Evolutionary conservation across 768 basidiomycete genomes (phyloP).

Genomic region (Boletus subparvulus): DNA sequence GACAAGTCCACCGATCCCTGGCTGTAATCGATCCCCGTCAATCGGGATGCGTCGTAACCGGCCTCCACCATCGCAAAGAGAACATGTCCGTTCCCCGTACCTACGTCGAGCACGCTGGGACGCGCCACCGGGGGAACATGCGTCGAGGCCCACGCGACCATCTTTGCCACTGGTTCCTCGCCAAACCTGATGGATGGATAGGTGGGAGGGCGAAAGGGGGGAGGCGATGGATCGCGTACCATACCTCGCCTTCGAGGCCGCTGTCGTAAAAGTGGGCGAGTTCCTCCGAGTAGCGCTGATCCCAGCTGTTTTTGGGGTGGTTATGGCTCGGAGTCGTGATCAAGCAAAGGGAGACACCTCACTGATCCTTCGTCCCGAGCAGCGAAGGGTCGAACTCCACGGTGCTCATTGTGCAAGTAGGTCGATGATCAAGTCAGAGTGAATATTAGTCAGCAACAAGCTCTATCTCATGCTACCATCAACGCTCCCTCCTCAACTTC

Average conservation of each 20-base stretch:
- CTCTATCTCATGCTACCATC: too few relatives aligned
- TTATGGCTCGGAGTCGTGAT: not conserved
- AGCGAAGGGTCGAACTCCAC: constrained; percentile 64
- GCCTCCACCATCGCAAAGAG: constrained; percentile 69
- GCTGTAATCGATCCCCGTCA: constrained; percentile 79
- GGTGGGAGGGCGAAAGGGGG: not conserved
- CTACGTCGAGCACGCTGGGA: constrained; percentile 70
- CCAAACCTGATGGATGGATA: constrained; percentile 63
- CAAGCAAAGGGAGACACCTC: constrained; percentile 26
- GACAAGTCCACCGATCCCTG: constrained; percentile 67
- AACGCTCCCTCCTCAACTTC: not conserved
- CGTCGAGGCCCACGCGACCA: constrained; percentile 69
- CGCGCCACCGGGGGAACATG: constrained; percentile 49
- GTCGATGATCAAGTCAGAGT: not conserved
- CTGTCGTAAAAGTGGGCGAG: constrained; percentile 71
- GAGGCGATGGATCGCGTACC: constrained; percentile 43
- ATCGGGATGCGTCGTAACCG: constrained; percentile 51
- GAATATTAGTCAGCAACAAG: constrained; percentile 19
- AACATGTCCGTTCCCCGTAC: constrained; percentile 77
- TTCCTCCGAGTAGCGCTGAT: constrained; percentile 70
- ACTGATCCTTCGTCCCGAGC: constrained; percentile 82
- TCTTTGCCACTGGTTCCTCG: constrained; percentile 68
- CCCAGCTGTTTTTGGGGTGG: constrained; percentile 56
- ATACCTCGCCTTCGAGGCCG: constrained; percentile 83
- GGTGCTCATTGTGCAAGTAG: constrained; percentile 28